phyloP scores from a whole-genome alignment of 805 yeast species.

The Priceomyces medius region DNA sequence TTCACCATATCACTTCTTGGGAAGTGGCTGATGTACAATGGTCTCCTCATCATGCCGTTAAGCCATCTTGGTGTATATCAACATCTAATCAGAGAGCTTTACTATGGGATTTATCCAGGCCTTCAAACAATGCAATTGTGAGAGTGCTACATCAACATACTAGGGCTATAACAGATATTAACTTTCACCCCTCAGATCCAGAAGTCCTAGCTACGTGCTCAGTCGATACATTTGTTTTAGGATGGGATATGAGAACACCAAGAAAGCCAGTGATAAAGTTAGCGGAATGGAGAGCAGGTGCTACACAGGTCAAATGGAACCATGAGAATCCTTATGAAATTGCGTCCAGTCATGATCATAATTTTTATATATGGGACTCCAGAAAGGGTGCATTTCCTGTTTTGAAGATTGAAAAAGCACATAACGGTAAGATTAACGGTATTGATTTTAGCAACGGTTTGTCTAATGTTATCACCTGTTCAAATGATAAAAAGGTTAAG shows the following conservation, averaged over 20 bases:
- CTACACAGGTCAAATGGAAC: constrained; percentile 95
- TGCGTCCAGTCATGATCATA: constrained; percentile 84
- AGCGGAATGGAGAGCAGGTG: constrained; percentile 95
- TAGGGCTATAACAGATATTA: constrained; percentile 93
- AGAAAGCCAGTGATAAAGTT: constrained; percentile 68
- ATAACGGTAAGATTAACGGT: constrained; percentile 84
- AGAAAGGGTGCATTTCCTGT: constrained; percentile 80
- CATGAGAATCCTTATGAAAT: constrained; percentile 68
- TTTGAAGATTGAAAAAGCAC: constrained; percentile 62
- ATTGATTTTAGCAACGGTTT: constrained; percentile 71
- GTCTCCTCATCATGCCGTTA: constrained; percentile 81
- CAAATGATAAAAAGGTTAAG: constrained; percentile 80
- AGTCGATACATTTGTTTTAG: constrained; percentile 80
- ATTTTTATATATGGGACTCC: constrained; percentile 83
- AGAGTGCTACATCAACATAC: constrained; percentile 86
- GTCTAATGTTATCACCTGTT: constrained; percentile 70
- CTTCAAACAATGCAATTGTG: constrained; percentile 70
- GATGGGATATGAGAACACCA: constrained; percentile 91
- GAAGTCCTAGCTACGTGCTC: constrained; percentile 90
- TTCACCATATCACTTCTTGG: constrained; percentile 91
- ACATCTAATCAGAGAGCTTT: constrained; percentile 94
- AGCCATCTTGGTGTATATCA: constrained; percentile 88
- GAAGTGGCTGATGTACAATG: constrained; percentile 99
- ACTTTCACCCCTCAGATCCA: constrained; percentile 85
- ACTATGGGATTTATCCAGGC: constrained; percentile 85